Evolutionary conservation across 345 rosid species (phyloP).

Genomic region (Eucalyptus erythrocorys): DNA sequence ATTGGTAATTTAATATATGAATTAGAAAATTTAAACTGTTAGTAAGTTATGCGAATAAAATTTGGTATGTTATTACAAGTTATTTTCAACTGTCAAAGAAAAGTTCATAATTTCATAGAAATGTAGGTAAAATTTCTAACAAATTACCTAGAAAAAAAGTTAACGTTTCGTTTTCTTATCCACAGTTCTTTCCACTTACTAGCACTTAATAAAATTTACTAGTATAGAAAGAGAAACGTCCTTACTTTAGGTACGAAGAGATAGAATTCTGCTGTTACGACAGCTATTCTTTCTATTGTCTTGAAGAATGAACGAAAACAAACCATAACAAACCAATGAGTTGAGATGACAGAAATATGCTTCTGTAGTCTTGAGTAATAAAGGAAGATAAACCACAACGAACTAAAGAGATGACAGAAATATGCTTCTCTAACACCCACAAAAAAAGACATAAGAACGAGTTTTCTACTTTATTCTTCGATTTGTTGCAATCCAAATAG

Average conservation of each 20-base stretch:
- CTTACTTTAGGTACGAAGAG: background rate
- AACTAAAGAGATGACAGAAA: no score
- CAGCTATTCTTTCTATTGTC: background rate
- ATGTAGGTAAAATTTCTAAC: background rate
- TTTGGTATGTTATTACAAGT: background rate
- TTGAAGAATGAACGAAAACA: background rate
- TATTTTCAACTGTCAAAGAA: background rate
- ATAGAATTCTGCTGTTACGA: background rate
- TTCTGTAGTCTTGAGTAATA: no score
- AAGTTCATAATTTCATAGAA: background rate
- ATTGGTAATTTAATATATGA: background rate
- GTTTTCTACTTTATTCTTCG: no score
- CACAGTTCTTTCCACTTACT: background rate
- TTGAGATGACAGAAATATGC: no score
- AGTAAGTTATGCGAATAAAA: background rate
- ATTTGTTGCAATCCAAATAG: background rate
- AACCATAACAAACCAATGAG: background rate
- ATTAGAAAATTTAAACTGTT: accelerated
- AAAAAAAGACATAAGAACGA: no score
- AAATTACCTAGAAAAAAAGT: background rate
- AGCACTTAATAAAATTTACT: background rate
- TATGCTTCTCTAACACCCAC: no score
- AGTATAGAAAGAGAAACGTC: accelerated
- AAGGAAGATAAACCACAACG: no score
- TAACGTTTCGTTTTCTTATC: background rate